A percentile compares a stretch with the other conserved stretches of the same genome.
Conservation (phyloP, 2,329 filamentous ascomycete genomes). For the Malbranchea cinnamomea region DNA sequence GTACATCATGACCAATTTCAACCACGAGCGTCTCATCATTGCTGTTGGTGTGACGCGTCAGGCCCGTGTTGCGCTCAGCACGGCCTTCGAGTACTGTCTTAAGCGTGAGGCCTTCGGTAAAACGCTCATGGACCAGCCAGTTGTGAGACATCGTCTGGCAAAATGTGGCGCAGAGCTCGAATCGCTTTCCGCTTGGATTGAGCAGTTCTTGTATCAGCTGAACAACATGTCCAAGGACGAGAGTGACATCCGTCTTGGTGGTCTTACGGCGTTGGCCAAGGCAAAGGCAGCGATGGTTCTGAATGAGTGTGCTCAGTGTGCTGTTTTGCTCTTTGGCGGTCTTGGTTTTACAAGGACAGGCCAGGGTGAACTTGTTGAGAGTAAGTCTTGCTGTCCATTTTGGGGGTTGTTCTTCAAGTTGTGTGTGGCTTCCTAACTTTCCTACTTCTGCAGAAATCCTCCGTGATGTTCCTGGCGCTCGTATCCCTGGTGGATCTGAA, state of each 20-base stretch:
- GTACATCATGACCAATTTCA: slow-evolving; percentile 67
- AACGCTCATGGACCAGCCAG: slow-evolving; percentile 56
- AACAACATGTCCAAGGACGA: slow-evolving; percentile 39
- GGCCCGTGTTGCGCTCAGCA: slow-evolving; percentile 43
- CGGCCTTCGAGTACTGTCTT: slow-evolving; percentile 48
- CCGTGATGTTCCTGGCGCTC: slow-evolving; percentile 46
- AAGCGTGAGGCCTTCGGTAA: slow-evolving; percentile 55
- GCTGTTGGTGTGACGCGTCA: slow-evolving; percentile 49
- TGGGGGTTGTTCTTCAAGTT: slow-evolving; percentile 5
- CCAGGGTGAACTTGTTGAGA: slow-evolving; percentile 55
- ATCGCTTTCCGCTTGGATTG: slow-evolving; percentile 56
- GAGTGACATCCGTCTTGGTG: slow-evolving; percentile 43
- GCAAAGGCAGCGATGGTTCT: slow-evolving; percentile 57
- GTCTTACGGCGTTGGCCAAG: slow-evolving; percentile 57
- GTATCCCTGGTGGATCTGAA: slow-evolving; percentile 55
- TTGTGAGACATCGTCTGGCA: slow-evolving; percentile 57
- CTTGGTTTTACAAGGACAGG: slow-evolving; percentile 57
- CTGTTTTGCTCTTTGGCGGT: slow-evolving; percentile 57
- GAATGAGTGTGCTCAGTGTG: slow-evolving; percentile 54
- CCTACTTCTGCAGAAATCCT: slow-evolving; percentile 36
- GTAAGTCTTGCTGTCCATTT: slow-evolving; percentile 31
- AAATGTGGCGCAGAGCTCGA: slow-evolving; percentile 55
- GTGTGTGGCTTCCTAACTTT: slow-evolving; percentile 15
- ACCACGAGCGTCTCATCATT: slow-evolving; percentile 58
- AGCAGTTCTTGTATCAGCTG: slow-evolving; percentile 56